A percentile compares a stretch with the other conserved stretches of the same genome.
Conservation (phyloP, 2,329 filamentous ascomycete species). For the Coniella vitis region DNA sequence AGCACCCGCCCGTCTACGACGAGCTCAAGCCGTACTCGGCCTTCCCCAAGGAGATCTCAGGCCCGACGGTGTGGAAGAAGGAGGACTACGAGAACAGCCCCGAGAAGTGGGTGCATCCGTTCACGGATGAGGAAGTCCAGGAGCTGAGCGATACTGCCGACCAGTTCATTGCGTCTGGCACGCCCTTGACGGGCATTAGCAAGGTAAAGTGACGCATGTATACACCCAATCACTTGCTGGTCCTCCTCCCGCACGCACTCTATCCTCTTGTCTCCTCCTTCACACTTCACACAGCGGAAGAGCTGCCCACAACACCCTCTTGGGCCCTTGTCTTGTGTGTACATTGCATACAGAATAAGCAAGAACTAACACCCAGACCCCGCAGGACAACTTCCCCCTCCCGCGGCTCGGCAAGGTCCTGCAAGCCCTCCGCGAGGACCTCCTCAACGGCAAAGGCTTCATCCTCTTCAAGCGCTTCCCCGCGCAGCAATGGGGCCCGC, state of each 20-base stretch:
- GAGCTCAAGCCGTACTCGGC: slow-evolving; percentile 58
- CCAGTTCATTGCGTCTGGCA: slow-evolving; percentile 57
- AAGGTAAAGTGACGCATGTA: too few species aligned
- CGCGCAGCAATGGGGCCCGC: slow-evolving; percentile 65
- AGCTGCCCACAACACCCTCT: neutral
- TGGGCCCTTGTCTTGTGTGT: too few species aligned
- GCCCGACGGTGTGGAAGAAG: slow-evolving; percentile 65
- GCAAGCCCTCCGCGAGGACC: slow-evolving; percentile 30
- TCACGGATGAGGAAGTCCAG: slow-evolving; percentile 57
- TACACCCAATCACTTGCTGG: too few species aligned
- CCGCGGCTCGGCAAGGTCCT: slow-evolving; percentile 33
- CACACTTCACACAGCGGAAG: neutral
- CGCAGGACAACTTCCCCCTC: slow-evolving; percentile 36
- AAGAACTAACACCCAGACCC: neutral
- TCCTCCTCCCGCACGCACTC: neutral
- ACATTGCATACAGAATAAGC: too few species aligned
- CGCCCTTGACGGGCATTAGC: slow-evolving; percentile 62
- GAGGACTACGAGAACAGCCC: slow-evolving; percentile 57
- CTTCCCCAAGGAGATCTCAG: slow-evolving; percentile 65
- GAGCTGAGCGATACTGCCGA: slow-evolving; percentile 64
- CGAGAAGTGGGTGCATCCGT: slow-evolving; percentile 66
- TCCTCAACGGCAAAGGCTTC: slow-evolving; percentile 78
- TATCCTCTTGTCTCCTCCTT: neutral
- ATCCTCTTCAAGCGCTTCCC: slow-evolving; percentile 85
- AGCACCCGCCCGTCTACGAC: slow-evolving; percentile 63